These are phyloP conservation scores for Lactifluus rugatus DNA, from an alignment of 768 basidiomycete species.

Conservation along the genomic window DNA sequence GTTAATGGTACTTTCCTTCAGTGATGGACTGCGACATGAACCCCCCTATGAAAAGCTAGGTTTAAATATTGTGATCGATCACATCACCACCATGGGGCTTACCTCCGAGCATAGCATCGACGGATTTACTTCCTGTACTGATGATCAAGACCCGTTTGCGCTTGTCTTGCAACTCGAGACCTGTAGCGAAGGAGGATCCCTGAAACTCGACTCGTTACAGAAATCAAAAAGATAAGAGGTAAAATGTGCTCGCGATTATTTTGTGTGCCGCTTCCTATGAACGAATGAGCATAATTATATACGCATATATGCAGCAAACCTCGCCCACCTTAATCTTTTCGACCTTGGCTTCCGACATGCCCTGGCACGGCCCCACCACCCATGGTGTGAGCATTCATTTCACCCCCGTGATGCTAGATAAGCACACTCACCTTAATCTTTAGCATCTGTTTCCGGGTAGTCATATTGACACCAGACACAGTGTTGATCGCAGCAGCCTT, in stretches of 20 bases:
- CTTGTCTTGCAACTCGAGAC: constrained; percentile 82
- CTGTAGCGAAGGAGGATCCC: constrained; percentile 90
- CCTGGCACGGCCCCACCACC: constrained; percentile 37
- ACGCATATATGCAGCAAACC: constrained; percentile 7
- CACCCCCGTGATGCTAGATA: neutral
- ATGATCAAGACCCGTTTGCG: constrained; percentile 71
- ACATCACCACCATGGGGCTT: constrained; percentile 15
- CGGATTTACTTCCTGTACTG: constrained; percentile 88
- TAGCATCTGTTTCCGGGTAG: constrained; percentile 76
- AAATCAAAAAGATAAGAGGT: neutral
- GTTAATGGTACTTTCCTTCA: constrained; percentile 46
- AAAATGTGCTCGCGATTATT: constrained; percentile 45
- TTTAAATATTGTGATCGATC: neutral
- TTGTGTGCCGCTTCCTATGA: constrained; percentile 82
- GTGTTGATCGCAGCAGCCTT: constrained; percentile 78
- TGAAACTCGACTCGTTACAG: constrained; percentile 25
- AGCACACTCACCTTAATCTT: constrained; percentile 72
- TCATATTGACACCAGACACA: constrained; percentile 83
- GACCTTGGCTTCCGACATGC: constrained; percentile 94
- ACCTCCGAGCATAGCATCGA: constrained; percentile 86
- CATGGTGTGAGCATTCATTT: neutral
- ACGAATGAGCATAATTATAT: neutral
- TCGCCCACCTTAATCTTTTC: constrained; percentile 81
- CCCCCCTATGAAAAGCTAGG: constrained; percentile 44
- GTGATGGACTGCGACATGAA: constrained; percentile 89